Base-by-base conservation (phyloP, 2,329 filamentous ascomycete species). In the Sporothrix protearum region DNA sequence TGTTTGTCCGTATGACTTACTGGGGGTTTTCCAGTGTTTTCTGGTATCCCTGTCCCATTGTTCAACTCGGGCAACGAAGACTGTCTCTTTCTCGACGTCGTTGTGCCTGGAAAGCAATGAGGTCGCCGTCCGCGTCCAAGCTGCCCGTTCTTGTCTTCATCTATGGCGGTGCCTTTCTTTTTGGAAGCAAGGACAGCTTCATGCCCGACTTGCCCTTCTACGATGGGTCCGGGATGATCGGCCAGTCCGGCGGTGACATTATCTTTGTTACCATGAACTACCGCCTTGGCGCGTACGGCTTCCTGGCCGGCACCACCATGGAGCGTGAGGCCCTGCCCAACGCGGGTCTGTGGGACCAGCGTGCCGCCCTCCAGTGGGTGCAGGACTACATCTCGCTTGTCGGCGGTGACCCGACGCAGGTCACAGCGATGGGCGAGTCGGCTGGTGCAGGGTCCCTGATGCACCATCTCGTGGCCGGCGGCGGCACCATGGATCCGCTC, bases 221-320 rank as follows among this genome's bases (percentile, higher is more conserved):
- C 70, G 77, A 81, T 42, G 82, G 82, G 33, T 77, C 75, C 0
- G 79, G 79, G 1, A 73, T 83, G 7, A 76, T 83, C 9, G 75
- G 75, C 22, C 76, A 78, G 49, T 78, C 80, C 0, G 75, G 76
- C 14, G 80, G 82, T 67, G 77, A 81, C 59, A 76, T 83, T 59
- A 84, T 86, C 22, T 84, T 83, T 64, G 80, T 85, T 4, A 76
- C 81, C 1, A 81, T 81, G 63, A 86, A 86, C 77, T 86, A 87
- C 73, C 80, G 84, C 19, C 76, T 84, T 2, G 83, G 83, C 16
- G 81, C 83, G 0, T 85, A 81, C 73, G 84, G 85, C 0, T 86
- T 81, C 72, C 78, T 86, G 0, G 81, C 81, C 6, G 84, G 83
- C 3, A 77, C 80, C 2, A 81, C 81, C 19, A 81, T 86, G 77